Evolutionary conservation across 2,329 filamentous ascomycete species (phyloP), one percentile per base, ranked within the genome.

Genomic region (Beauveria scarabaeidicola): DNA sequence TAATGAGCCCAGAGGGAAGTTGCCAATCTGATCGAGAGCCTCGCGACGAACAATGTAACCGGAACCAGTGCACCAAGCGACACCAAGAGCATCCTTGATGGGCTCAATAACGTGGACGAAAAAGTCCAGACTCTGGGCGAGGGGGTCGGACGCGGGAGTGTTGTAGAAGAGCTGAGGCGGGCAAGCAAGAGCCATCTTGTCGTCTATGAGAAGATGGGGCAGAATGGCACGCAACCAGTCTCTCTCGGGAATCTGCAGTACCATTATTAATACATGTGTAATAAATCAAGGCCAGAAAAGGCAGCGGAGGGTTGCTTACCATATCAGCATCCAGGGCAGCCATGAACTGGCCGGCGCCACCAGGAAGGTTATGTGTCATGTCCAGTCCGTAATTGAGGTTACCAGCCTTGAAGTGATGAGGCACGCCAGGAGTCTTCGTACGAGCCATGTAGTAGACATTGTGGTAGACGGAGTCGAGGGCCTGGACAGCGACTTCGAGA

Each of bases 271-370:
- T 9, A 25, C 10, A 2, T 17, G 38, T 62, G 36, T 29, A 2
- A 15, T 10, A 1, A 43, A 48, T 27, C 3, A n/a, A 46, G 25
- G 46, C 5, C 4, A n/a, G 11, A 46, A 5, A 8, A 40, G 13
- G 17, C 11, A 53, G 15, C 8, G 8, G 46, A 48, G 23, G 7
- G 23, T 15, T 1, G 63, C 69, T 48, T 69, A 77, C 74, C 85
- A 88, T 87, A 67, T 88, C 85, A 21, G 84, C 84, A 66, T 88
- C 85, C 38, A 88, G 72, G 43, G 81, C 81, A n/a, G 83, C 84
- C 67, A 86, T 81, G 68, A 77, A 86, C 65, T 81, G 75, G 44
- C 76, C 75, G n/a, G 80, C 74, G 25, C 82, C 82, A 19, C 80
- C 81, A 1, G 80, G 79, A 36, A 85, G 70, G n/a, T 70, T 66